Evolutionary conservation across 768 basidiomycete species (phyloP).

Genomic region (Tricholoma bakamatsutake): DNA sequence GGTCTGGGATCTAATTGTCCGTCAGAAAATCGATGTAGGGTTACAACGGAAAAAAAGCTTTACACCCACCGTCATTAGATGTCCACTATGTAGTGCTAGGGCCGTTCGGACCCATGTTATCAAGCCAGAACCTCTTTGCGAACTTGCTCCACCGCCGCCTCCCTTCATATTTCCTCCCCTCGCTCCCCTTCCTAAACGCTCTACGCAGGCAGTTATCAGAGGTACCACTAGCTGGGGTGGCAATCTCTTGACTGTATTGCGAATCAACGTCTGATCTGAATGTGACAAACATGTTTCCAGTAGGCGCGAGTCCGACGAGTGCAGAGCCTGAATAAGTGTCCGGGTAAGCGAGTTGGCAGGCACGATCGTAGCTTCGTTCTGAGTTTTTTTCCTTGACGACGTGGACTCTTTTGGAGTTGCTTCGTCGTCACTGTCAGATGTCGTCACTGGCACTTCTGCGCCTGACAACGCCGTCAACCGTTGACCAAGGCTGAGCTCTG

Average conservation of each 20-base stretch:
- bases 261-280: constrained; percentile 74
- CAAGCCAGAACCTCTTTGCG: constrained; percentile 65
- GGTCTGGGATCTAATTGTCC: constrained; percentile 73
- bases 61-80: constrained; percentile 85
- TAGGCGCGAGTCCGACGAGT: constrained; percentile 86
- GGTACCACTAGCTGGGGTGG: constrained; percentile 86
- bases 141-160: constrained; percentile 72
- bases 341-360: constrained; percentile 88
- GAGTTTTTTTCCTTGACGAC: constrained; percentile 26
- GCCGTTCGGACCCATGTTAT: constrained; percentile 79
- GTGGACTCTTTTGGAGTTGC: constrained; percentile 20
- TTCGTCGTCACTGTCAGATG: constrained; percentile 46
- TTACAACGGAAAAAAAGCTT: neutral
- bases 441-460: constrained; percentile 32
- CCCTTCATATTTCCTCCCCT: constrained; percentile 71
- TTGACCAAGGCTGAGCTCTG: constrained; percentile 90
- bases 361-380: constrained; percentile 34
- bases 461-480: constrained; percentile 73
- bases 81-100: constrained; percentile 78
- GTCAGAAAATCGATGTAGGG: constrained; percentile 4
- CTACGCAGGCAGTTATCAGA: constrained; percentile 82
- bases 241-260: constrained; percentile 80
- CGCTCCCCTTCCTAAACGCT: constrained; percentile 75
- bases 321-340: constrained; percentile 92
- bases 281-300: constrained; percentile 85